Conservation (phyloP, 176 grass and related monocot species). For the Lolium rigidum region DNA sequence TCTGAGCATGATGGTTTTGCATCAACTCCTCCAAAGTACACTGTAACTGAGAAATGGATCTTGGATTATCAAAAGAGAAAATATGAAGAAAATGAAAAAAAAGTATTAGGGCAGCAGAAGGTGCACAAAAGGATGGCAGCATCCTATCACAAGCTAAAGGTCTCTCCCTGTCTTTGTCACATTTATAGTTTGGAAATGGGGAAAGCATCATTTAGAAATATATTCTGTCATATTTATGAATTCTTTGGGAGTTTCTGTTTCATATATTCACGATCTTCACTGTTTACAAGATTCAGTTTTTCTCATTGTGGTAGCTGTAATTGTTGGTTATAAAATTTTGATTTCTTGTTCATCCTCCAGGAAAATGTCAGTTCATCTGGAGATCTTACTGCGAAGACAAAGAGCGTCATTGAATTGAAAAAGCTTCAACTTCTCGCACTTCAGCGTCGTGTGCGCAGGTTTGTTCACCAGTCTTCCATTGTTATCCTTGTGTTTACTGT, state of each 20-base stretch:
- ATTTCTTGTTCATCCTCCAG: conserved; percentile 53
- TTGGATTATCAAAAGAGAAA: conserved; percentile 81
- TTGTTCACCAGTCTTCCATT: conserved; percentile 7
- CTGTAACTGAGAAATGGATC: conserved; percentile 89
- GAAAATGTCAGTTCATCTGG: conserved; percentile 91
- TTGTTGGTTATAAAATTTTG: conserved; percentile 26
- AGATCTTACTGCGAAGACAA: conserved; percentile 93
- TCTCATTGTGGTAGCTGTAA: not conserved
- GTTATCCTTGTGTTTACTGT: not conserved
- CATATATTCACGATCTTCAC: conserved; percentile 8
- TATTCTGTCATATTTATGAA: conserved; percentile 15
- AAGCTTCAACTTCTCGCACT: conserved; percentile 98
- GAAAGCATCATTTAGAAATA: not conserved
- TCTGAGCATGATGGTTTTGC: conserved; percentile 63
- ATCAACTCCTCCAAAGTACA: conserved; percentile 79
- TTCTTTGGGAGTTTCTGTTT: conserved; percentile 27
- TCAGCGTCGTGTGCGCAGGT: conserved; percentile 90
- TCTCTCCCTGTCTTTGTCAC: conserved; percentile 35
- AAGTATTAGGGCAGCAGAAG: conserved; percentile 62
- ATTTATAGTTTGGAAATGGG: conserved; percentile 7
- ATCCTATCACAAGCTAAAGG: conserved; percentile 86
- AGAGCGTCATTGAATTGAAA: conserved; percentile 97
- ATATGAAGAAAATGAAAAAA: conserved; percentile 68
- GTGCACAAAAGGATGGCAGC: conserved; percentile 64
- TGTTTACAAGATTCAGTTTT: not conserved